Evolutionary conservation across 176 grass and related monocot species (phyloP), one percentile per base, ranked within the genome.

Genomic region (Pontederia crassipes): DNA sequence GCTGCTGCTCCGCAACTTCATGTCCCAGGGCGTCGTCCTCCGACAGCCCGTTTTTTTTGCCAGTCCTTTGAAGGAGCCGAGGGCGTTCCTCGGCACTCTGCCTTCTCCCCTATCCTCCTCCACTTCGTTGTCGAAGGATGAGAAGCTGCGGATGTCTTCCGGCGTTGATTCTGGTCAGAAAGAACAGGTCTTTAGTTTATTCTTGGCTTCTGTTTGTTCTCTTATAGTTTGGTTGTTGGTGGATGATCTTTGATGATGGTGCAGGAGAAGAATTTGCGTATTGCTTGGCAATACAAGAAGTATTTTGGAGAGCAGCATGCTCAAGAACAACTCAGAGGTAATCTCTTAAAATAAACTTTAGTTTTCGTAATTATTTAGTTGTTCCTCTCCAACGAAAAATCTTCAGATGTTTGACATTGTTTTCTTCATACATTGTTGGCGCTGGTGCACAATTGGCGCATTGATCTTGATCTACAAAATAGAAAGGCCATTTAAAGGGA

Each of bases 271-370:
- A 79, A 61, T 35, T 80, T 97, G 76, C 90, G 87, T 49, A 97
- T 97, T 54, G 92, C 92, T 64, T 97, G 87, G 92, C 92, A 97
- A 75, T 90, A 97, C 59, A 97, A 80, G 69, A 97, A 97, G 56
- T 97, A 97, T 58, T 90, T 88, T 29, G 92, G 76, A 10, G 87
- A 85, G 20, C 83, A 88, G 45, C 89, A 75, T 74, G 67, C 69
- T 54, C 35, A 64, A 64, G 50, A 49, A 74, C 70, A 80, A 47
- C 72, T 64, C 11, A 85, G 68, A 80, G 86, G 91, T 87, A 48
- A 46, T 12, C 47, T 24, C 48, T 13, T 29, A 26, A 6, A 9
- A 13, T 9, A 51, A 9, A 17, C 3, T 7, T 8, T 40, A 28
- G 29, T 59, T 28, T 59, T 59, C 26, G 12, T 2, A 27, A 4